These are phyloP conservation scores for Rhizopus microsporus DNA, from an alignment of 371 early-diverging fungal genomes.

Conservation along the genomic window DNA sequence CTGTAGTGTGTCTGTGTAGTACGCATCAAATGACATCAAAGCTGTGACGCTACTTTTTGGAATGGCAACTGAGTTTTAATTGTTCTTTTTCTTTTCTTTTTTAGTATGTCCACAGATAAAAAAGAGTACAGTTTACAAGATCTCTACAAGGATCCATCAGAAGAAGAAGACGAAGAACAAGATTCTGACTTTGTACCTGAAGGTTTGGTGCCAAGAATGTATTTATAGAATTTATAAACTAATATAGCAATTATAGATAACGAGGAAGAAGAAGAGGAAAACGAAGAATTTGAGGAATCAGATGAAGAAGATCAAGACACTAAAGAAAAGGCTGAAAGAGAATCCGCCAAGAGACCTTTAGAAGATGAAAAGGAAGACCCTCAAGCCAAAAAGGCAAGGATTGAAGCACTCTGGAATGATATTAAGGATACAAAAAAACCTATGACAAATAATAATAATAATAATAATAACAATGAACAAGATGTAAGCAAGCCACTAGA, in stretches of 20 bases:
- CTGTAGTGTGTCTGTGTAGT: too few species aligned
- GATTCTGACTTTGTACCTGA: constrained; percentile 31
- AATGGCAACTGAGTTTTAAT: not conserved
- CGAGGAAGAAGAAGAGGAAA: not conserved
- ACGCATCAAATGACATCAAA: too few species aligned
- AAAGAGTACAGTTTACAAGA: constrained; percentile 15
- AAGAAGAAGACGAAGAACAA: constrained; percentile 22
- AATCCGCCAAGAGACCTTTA: constrained; percentile 6
- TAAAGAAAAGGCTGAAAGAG: not conserved
- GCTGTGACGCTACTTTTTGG: too few species aligned
- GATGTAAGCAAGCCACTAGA: not conserved
- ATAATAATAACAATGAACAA: not conserved
- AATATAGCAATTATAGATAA: not conserved
- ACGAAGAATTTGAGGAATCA: constrained; percentile 9
- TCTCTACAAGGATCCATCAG: constrained; percentile 18
- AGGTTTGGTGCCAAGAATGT: constrained; percentile 6
- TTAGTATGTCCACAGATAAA: not conserved
- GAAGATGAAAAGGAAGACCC: constrained; percentile 10
- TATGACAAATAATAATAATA: constrained; percentile 2
- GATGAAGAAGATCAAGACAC: not conserved
- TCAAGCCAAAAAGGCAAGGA: constrained; percentile 26
- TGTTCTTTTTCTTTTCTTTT: not conserved
- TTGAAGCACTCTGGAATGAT: constrained; percentile 54
- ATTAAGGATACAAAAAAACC: constrained; percentile 20
- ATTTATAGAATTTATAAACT: not conserved